These are phyloP conservation scores for Anthoceros angustus DNA, from an alignment of 225 moss, liverwort and hornwort genomes.

Conservation along the genomic window DNA sequence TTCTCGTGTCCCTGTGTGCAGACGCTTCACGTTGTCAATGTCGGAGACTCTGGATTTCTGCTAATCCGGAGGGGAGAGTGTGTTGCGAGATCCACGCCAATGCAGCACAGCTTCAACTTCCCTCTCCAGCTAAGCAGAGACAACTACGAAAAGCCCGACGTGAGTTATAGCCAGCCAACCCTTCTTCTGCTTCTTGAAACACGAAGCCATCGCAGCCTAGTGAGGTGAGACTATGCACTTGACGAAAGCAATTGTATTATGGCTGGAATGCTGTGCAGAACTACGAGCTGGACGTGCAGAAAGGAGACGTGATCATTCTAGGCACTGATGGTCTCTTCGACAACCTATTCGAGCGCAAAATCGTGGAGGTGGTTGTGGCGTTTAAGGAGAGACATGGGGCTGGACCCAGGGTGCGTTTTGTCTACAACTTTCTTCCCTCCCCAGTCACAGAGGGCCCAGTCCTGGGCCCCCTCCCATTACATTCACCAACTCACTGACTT, in stretches of 20 bases:
- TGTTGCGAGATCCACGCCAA: slow-evolving; percentile 54
- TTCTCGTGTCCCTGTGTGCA: slow-evolving; percentile 19
- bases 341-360: slow-evolving; percentile 61
- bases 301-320: slow-evolving; percentile 73
- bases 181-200: not conserved
- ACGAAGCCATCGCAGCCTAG: not conserved
- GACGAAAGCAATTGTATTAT: not conserved
- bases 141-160: slow-evolving; percentile 53
- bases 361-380: slow-evolving; percentile 32
- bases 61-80: slow-evolving; percentile 51
- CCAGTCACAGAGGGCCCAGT: not conserved
- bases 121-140: slow-evolving; percentile 87
- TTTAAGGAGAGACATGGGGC: slow-evolving; percentile 28
- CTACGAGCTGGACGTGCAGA: slow-evolving; percentile 48
- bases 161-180: slow-evolving; percentile 47
- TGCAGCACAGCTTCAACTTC: slow-evolving; percentile 86
- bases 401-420: slow-evolving; percentile 63
- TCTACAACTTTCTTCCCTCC: not conserved
- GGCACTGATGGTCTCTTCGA: slow-evolving; percentile 89
- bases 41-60: slow-evolving; percentile 94
- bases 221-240: not conserved
- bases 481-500: not conserved
- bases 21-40: slow-evolving; percentile 83
- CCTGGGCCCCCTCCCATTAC: too few relatives aligned
- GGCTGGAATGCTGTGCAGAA: slow-evolving; percentile 30